phyloP scores from a whole-genome alignment of 139 green algal genomes.

The Coccomyxa sp. region DNA sequence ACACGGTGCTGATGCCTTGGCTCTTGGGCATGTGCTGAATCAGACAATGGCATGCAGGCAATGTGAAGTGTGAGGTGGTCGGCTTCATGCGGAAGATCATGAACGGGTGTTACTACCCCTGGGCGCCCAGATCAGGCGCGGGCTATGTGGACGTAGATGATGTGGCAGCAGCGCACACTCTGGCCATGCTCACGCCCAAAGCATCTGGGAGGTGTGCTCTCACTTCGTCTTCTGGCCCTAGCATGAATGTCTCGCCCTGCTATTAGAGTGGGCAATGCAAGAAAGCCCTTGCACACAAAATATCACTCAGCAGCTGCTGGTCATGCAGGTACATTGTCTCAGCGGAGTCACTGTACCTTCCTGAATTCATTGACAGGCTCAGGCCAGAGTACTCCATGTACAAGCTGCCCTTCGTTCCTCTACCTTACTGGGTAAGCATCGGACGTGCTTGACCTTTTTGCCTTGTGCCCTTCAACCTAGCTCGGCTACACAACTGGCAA shows the following conservation, averaged over 20 bases:
- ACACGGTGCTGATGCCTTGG: too few species aligned
- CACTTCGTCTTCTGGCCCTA: too few species aligned
- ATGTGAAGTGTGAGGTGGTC: constrained; percentile 28
- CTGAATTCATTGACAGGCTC: background rate
- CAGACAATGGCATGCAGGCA: constrained; percentile 1
- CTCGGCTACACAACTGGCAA: background rate
- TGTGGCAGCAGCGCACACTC: constrained; percentile 44
- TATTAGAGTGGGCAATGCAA: too few species aligned
- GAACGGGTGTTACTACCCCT: constrained; percentile 23
- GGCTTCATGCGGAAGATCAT: constrained; percentile 27
- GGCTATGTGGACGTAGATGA: constrained; percentile 48
- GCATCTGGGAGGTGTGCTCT: constrained; percentile 29
- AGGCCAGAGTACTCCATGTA: background rate
- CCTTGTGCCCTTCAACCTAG: background rate
- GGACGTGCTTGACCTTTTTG: too few species aligned
- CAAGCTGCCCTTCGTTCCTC: background rate
- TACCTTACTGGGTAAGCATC: background rate
- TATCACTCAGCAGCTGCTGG: background rate
- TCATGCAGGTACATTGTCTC: constrained; percentile 8
- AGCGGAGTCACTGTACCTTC: background rate
- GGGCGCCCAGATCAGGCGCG: constrained; percentile 3
- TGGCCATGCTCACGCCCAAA: constrained; percentile 39
- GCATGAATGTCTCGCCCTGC: too few species aligned
- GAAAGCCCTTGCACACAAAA: background rate
- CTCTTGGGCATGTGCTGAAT: too few species aligned